Base-by-base conservation (phyloP, 2,329 filamentous ascomycete species). In the Stylonectria norvegica region DNA sequence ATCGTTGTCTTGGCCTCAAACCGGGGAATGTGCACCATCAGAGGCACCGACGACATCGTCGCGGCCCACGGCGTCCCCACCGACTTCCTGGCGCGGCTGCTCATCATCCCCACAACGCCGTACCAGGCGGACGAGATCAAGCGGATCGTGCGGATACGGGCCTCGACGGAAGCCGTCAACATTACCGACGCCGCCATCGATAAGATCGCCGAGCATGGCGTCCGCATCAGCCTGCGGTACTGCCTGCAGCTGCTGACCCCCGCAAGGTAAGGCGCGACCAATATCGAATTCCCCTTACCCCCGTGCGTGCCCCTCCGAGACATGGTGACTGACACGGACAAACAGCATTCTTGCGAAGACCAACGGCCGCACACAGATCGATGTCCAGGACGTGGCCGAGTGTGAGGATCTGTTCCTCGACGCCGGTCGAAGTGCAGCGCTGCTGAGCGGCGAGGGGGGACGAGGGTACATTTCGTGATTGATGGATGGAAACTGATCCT, bases 1-100 rank as follows among this genome's bases (percentile, higher is more conserved):
- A 95, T 98, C 60, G 93, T 98, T 47, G 93, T 98, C 53, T 83
- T 98, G 46, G 93, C 93, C 44, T 97, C 93, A 29, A 98, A 98
- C 72, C 85, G 93, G 58, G 93, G 93, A 64, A 85, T 90, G 74
- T 91, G 88, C 50, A 86, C 89, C 51, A 93, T 98, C 61, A 87
- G 89, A 56, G 91, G 91, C 60, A 91, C 86, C 41, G 78, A 85
- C 55, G 80, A 87, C 64, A 76, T 93, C 60, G 76, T 86, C 55
- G 89, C 89, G 40, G 88, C 93, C 4, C 93, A 98, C 69, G 93
- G 93, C 60, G 85, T 98, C 54, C 93, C 93, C 12, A 81, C 91
- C 8, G 93, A 98, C 66, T 89, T 98, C 54, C 78, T 98, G 40
- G 86, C 88, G 39, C 89, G 93, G 45, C 81, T 98, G 40, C 86